Evolutionary conservation across 2,329 filamentous ascomycete species (phyloP).

Genomic region (Nothophoma quercina): DNA sequence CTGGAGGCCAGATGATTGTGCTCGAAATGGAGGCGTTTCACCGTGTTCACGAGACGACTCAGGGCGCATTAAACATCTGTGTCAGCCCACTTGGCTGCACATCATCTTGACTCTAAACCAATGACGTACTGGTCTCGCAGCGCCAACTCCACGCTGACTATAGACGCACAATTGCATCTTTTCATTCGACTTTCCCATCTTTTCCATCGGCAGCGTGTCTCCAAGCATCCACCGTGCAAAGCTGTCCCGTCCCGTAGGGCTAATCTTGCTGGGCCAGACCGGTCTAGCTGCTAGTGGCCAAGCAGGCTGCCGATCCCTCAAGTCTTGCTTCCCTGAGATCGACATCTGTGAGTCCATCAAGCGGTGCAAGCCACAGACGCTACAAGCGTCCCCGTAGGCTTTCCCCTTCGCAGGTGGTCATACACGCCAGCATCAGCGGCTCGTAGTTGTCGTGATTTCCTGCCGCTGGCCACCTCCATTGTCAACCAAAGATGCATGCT

Average conservation of each 20-base stretch:
- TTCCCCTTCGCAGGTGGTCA: slow-evolving; percentile 16
- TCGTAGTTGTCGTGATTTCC: slow-evolving; percentile 5
- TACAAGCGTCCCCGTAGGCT: slow-evolving; percentile 14
- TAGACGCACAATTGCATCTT: slow-evolving; percentile 12
- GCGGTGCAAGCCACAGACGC: slow-evolving; percentile 19
- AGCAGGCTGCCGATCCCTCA: slow-evolving; percentile 25
- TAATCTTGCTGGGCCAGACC: slow-evolving; percentile 11
- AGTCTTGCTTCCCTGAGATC: slow-evolving; percentile 23
- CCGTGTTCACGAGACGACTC: slow-evolving; percentile 4
- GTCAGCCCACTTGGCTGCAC: slow-evolving; percentile 15
- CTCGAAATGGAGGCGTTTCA: not conserved
- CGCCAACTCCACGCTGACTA: not conserved
- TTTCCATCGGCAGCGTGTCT: not conserved
- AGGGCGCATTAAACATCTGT: not conserved
- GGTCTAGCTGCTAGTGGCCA: slow-evolving; percentile 18
- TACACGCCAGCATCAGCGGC: slow-evolving; percentile 14
- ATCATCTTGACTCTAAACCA: not conserved
- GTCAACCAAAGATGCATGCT: not conserved
- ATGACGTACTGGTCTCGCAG: slow-evolving; percentile 5
- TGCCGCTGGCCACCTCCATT: not conserved
- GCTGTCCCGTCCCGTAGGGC: not conserved
- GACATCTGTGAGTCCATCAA: slow-evolving; percentile 28
- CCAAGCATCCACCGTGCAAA: slow-evolving; percentile 4
- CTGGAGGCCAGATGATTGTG: not conserved
- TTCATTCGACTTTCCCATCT: slow-evolving; percentile 11